A percentile compares a stretch with the other conserved stretches of the same genome.
phyloP scores from a whole-genome alignment of 495 filamentous ascomycete species.

The Aspergillus nidulans region DNA sequence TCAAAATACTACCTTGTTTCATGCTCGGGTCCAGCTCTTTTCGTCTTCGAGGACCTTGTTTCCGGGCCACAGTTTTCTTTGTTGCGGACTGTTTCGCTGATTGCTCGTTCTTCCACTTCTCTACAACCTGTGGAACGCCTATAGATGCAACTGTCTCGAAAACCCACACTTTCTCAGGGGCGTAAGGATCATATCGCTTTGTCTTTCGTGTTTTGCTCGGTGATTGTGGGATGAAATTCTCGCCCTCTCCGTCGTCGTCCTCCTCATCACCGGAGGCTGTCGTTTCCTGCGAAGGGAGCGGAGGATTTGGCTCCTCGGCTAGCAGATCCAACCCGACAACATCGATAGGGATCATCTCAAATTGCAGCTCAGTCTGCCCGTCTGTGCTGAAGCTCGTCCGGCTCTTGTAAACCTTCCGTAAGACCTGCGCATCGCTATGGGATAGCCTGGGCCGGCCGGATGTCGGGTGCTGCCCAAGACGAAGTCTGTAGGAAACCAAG shows the following conservation, averaged over 20 bases:
- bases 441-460: conserved; percentile 25
- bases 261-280: conserved; percentile 53
- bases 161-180: conserved; percentile 69
- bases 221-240: conserved; percentile 23
- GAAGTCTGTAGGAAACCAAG: conserved; percentile 62
- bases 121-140: conserved; percentile 66
- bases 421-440: conserved; percentile 31
- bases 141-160: conserved; percentile 65
- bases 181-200: conserved; percentile 61
- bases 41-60: conserved; percentile 36
- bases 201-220: conserved; percentile 40
- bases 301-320: conserved; percentile 59
- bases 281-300: conserved; percentile 41
- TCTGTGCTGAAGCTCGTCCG: conserved; percentile 71
- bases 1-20: conserved; percentile 43
- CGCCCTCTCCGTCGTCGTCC: conserved; percentile 42
- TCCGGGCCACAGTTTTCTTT: conserved; percentile 28
- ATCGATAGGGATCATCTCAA: conserved; percentile 70
- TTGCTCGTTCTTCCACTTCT: conserved; percentile 69
- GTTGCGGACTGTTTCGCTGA: conserved; percentile 29
- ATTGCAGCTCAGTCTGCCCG: conserved; percentile 65
- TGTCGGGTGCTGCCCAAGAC: conserved; percentile 28
- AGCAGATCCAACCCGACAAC: conserved; percentile 73
- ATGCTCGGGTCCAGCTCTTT: conserved; percentile 40
- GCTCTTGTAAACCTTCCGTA: conserved; percentile 57